These are phyloP conservation scores for Penicillium vulpinum DNA, from an alignment of 2,329 filamentous ascomycete genomes.

Conservation along the genomic window DNA sequence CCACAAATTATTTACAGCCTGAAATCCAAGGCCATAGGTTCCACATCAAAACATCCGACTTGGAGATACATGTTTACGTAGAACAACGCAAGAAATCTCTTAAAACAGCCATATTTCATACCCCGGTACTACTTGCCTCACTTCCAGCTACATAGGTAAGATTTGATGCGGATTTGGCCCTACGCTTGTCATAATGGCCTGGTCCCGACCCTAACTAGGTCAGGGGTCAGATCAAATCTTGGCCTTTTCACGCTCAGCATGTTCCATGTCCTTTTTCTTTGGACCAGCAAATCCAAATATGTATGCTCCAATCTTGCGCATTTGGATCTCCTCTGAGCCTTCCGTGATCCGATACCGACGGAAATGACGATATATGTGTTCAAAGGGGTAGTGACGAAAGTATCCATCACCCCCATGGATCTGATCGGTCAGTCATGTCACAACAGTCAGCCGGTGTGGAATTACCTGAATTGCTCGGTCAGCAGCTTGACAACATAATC, in stretches of 20 bases:
- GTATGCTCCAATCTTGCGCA: slow-evolving; percentile 63
- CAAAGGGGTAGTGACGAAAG: slow-evolving; percentile 59
- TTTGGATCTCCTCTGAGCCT: slow-evolving; percentile 66
- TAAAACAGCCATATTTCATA: not conserved
- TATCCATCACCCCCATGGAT: slow-evolving; percentile 62
- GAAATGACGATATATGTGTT: slow-evolving; percentile 67
- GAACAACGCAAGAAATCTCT: not conserved
- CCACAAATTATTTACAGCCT: not conserved
- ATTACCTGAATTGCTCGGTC: slow-evolving; percentile 61
- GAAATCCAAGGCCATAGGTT: not conserved
- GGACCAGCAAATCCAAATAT: slow-evolving; percentile 51
- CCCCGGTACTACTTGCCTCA: not conserved
- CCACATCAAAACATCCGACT: not conserved
- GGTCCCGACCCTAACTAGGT: not conserved
- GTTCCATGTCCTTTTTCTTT: slow-evolving; percentile 13
- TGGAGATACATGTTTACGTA: not conserved
- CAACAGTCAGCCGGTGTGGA: not conserved
- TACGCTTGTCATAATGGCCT: not conserved
- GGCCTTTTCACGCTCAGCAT: slow-evolving; percentile 2
- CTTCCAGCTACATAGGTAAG: not conserved
- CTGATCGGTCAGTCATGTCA: slow-evolving; percentile 12
- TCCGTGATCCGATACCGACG: slow-evolving; percentile 64
- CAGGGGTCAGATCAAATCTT: slow-evolving; percentile 11
- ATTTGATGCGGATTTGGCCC: not conserved
- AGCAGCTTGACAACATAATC: slow-evolving; percentile 60